Base-by-base conservation (phyloP, 306 rosid species). In the Dalbergia cochinchinensis region DNA sequence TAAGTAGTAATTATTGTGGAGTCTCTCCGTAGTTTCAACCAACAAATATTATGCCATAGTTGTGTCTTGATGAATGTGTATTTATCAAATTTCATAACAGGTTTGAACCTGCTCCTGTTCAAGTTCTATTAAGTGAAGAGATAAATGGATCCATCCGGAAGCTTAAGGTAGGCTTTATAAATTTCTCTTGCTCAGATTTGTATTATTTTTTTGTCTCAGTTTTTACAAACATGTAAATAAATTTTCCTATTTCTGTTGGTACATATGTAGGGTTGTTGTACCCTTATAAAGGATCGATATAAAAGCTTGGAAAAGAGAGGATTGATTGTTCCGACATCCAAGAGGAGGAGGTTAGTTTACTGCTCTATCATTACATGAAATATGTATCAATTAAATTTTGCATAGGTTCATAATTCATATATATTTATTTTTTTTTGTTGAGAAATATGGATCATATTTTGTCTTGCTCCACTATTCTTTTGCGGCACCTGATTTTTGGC, bases 251-350 rank as follows among this genome's bases (percentile, higher is more conserved):
- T 55, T 10, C 39, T 71, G 35, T 79, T 84, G 53, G 63, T 76
- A 48, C 35, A 15, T 71, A 13, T 76, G 57, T 65, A 95, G 99
- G 96, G 93, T 12, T 95, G 97, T 54, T 90, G 90, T 85, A 95
- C 91, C 59, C 96, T 95, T 65, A 78, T 87, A 61, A 93, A 89
- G 86, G 99, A 93, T 70, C 83, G 98, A 73, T 93, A 86, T 64
- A 96, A 93, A 75, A 96, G 98, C 86, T 75, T 96, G 8, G 90
- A 96, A 82, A 93, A 96, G 82, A 88, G 99, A 84, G 99, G 99
- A 84, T 51, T 96, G 80, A 81, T 95, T 82, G 89, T 87, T 67
- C 97, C 98, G 22, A 79, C 71, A 44, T 58, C 82, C 61, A 88
- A 74, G 80, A 78, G 73, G 65, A 87, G 84, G 72, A 85, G 98